phyloP scores from a whole-genome alignment of 495 filamentous ascomycete species.

The Talaromyces nanjingensis region DNA sequence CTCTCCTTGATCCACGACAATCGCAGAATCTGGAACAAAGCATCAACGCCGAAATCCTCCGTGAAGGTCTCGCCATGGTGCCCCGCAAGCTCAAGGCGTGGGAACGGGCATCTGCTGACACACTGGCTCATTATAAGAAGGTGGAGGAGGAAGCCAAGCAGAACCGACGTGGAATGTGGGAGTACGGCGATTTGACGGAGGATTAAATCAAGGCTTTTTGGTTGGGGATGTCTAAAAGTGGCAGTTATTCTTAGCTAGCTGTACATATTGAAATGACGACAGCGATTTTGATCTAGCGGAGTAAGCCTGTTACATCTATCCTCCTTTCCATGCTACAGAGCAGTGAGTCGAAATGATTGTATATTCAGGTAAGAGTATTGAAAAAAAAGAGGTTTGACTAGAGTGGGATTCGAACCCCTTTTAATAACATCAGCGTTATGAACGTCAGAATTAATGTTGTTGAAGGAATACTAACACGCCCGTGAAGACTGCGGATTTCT shows the following conservation, averaged over 20 bases:
- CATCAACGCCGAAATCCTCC: conserved; percentile 77
- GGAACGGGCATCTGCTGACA: conserved; percentile 68
- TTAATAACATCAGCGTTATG: too few relatives aligned
- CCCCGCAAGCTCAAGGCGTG: conserved; percentile 81
- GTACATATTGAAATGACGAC: neutral
- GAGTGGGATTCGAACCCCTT: too few relatives aligned
- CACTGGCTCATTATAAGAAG: conserved; percentile 56
- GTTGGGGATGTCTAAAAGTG: neutral
- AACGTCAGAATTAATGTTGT: too few relatives aligned
- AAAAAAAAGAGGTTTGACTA: too few relatives aligned
- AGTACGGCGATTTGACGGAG: conserved; percentile 93
- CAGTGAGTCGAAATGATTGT: too few relatives aligned
- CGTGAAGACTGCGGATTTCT: too few relatives aligned
- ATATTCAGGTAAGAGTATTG: too few relatives aligned
- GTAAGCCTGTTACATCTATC: neutral
- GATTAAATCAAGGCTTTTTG: conserved; percentile 43
- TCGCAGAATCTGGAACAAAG: conserved; percentile 62
- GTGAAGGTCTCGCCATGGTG: conserved; percentile 82
- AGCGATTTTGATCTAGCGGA: neutral
- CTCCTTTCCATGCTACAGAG: too few relatives aligned
- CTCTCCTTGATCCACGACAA: conserved; percentile 65
- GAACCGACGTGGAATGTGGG: conserved; percentile 82
- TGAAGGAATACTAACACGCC: too few relatives aligned
- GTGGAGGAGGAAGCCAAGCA: conserved; percentile 70
- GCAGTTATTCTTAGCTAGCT: neutral